Evolutionary conservation across 1,284 basidiomycete genomes (phyloP), one percentile per base, ranked within the genome.

Genomic region (Ustilago hordei): DNA sequence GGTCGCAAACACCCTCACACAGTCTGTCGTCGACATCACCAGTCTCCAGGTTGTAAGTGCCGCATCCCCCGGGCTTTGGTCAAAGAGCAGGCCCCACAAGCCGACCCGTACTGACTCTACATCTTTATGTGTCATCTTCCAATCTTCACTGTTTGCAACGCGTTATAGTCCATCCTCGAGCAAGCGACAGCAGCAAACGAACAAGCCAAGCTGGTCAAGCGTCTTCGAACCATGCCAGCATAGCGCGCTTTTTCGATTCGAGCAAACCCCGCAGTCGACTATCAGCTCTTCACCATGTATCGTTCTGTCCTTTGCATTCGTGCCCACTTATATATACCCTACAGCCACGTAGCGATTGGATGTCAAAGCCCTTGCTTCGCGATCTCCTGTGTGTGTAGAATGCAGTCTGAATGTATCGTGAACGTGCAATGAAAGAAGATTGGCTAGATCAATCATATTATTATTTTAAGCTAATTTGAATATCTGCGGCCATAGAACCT

Each of bases 401-500:
- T 23, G 35, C 35, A 1, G 5, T 17, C 39, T 41, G 13, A 6
- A 6, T 17, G 11, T 15, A 28, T 28, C 23, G 23, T 28, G 23
- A 28, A 28, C 23, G 23, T 28, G 23, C 2, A 28, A 28, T 28
- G 23, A 28, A 28, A 28, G 3, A 28, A 28, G 23, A 28, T 3
- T 28, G 23, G 23, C 23, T 28, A 28, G 0, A 2, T 28, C 23
- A 28, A 28, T 28, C 3, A 28, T 28, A 28, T 28, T 0, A 3
- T 28, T 28, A 3, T 28, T 3, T 28, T 28, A 0, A 28, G 23
- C 23, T 28, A 28, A 3, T 28, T 28, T 28, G 2, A 6, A 19
- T 19, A 91, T 91, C 90, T 90, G 90, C 89, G 90, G 90, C 90
- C 90, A 91, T 91, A 91, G 90, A 90, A 91, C 90, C 89, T 88